Evolutionary conservation across 139 green algal species (phyloP).

Genomic region (Raphidocelis subcapitata): DNA sequence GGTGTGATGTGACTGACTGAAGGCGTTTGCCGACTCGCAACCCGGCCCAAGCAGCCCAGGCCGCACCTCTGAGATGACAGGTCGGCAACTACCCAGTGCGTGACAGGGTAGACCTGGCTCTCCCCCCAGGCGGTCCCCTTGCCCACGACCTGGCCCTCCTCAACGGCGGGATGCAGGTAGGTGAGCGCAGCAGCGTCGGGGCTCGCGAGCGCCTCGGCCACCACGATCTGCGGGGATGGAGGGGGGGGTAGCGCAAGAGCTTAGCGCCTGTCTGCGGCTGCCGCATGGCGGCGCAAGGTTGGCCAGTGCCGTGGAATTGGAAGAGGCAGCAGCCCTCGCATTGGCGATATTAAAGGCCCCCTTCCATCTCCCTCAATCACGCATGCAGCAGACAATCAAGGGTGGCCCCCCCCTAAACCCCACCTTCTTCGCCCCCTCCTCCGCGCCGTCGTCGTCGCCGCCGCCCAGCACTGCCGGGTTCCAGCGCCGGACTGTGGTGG

Average conservation of each 20-base stretch:
- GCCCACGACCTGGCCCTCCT: no score
- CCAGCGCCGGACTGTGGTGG: constrained; percentile 38
- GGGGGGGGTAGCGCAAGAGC: no score
- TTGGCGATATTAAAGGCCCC: no score
- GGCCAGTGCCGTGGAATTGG: no score
- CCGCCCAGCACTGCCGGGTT: constrained; percentile 42
- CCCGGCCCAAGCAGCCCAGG: no score
- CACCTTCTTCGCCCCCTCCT: neutral
- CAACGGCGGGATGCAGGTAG: constrained; percentile 60
- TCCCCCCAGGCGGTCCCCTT: neutral
- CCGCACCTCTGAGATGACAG: constrained; percentile 13
- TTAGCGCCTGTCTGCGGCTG: no score
- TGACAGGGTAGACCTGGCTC: constrained; percentile 46
- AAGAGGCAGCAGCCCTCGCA: no score
- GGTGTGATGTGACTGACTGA: no score
- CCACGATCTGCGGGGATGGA: neutral
- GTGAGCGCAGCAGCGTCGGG: neutral
- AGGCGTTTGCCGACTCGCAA: no score
- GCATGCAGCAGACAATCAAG: neutral
- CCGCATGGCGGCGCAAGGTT: no score
- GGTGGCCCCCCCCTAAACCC: neutral
- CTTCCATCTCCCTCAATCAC: no score
- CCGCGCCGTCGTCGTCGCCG: neutral
- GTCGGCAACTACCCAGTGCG: constrained; percentile 71
- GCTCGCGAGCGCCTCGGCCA: neutral